Evolutionary conservation across 176 grass and related monocot genomes (phyloP).

Genomic region (Canna indica): DNA sequence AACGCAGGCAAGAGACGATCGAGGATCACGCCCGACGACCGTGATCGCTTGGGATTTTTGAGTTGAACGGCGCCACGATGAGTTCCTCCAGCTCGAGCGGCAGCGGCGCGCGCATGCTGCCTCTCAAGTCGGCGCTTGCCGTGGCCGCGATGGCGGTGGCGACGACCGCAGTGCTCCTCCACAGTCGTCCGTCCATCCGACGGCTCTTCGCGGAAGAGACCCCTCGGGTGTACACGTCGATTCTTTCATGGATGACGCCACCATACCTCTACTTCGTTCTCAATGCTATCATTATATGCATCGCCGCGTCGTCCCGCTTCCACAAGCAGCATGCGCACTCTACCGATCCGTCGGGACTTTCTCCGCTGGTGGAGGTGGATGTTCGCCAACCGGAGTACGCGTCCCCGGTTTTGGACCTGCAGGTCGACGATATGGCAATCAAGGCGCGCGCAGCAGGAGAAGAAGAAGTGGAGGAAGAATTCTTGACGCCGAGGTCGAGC

Average conservation of each 20-base stretch:
- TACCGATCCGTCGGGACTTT: not conserved
- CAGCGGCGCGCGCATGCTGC: too few relatives aligned
- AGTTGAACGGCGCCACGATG: too few relatives aligned
- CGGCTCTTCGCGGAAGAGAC: conserved; percentile 35
- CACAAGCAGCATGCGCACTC: conserved; percentile 6
- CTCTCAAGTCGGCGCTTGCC: conserved; percentile 26
- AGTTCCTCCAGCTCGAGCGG: too few relatives aligned
- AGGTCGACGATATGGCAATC: not conserved
- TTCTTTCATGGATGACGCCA: conserved; percentile 53
- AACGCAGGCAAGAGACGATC: too few relatives aligned
- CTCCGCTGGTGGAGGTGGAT: not conserved
- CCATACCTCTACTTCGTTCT: conserved; percentile 84
- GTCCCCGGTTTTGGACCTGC: not conserved
- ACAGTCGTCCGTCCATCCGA: conserved; percentile 37
- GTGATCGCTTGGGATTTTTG: too few relatives aligned
- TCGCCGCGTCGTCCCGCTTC: conserved; percentile 76
- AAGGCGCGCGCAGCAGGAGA: not conserved
- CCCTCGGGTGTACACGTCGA: conserved; percentile 36
- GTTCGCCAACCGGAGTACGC: not conserved
- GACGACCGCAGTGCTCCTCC: conserved; percentile 24
- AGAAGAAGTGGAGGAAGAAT: conserved; percentile 15
- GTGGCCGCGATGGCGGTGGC: conserved; percentile 25
- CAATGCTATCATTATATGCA: conserved; percentile 90
- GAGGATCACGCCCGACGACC: not conserved
- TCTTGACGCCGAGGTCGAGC: conserved; percentile 30